These are phyloP conservation scores for Pyrus communis DNA, from an alignment of 306 rosid genomes.

Conservation along the genomic window DNA sequence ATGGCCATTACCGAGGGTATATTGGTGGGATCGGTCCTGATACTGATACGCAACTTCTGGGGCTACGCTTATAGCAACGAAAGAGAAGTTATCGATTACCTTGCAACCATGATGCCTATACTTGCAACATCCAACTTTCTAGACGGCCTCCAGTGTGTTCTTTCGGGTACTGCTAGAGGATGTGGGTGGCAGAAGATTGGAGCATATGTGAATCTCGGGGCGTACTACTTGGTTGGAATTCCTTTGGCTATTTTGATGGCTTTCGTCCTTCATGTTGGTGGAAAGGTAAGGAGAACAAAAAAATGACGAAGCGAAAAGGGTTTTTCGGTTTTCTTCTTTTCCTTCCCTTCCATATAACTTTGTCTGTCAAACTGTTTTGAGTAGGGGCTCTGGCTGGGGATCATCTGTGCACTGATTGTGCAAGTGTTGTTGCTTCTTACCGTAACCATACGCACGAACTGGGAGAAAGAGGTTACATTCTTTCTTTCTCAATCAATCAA, in stretches of 20 bases:
- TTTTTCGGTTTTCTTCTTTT: background rate
- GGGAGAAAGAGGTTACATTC: conserved; percentile 57
- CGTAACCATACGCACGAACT: conserved; percentile 49
- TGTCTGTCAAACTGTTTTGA: background rate
- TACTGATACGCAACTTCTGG: conserved; percentile 59
- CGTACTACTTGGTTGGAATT: conserved; percentile 69
- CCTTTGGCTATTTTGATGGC: conserved; percentile 53
- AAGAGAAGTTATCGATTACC: conserved; percentile 46
- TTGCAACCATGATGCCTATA: conserved; percentile 57
- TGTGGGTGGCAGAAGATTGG: conserved; percentile 86
- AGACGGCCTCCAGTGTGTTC: conserved; percentile 65
- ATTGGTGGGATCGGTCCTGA: conserved; percentile 32
- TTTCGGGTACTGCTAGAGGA: conserved; percentile 76
- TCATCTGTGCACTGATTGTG: conserved; percentile 55
- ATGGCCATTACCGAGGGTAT: conserved; percentile 47
- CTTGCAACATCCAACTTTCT: conserved; percentile 53
- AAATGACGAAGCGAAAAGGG: background rate
- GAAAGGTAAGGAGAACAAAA: conserved; percentile 35
- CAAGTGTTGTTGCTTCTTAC: conserved; percentile 41
- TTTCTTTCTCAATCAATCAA: background rate
- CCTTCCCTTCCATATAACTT: background rate
- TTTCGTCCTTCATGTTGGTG: conserved; percentile 53
- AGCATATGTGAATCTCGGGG: conserved; percentile 62
- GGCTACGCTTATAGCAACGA: conserved; percentile 59
- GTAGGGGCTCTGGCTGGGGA: conserved; percentile 79